phyloP scores from a whole-genome alignment of 176 grass and related monocot species.

The Areca catechu region DNA sequence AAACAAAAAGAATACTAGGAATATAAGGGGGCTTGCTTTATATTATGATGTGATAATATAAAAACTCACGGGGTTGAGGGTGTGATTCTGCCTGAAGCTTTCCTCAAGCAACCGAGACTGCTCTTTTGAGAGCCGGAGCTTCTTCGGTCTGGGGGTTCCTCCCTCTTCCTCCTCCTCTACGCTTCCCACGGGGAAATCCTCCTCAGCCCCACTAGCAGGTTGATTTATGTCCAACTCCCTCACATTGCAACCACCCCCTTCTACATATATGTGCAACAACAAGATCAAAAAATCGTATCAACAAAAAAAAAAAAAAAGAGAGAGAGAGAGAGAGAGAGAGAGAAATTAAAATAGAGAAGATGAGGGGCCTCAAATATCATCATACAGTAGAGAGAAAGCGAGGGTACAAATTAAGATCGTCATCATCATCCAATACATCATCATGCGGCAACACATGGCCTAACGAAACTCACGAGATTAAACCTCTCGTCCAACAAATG shows the following conservation, averaged over 20 bases:
- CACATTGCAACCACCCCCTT: constrained; percentile 44
- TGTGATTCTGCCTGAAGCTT: constrained; percentile 88
- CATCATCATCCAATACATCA: no score
- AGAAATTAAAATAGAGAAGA: no score
- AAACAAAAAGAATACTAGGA: no score
- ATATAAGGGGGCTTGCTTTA: no score
- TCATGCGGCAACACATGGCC: no score
- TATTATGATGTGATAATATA: no score
- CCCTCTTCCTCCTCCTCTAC: constrained; percentile 21
- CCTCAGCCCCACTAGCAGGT: constrained; percentile 70
- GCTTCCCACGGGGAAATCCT: constrained; percentile 52
- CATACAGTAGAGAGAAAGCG: no score
- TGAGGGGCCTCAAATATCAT: no score
- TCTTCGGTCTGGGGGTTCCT: constrained; percentile 57
- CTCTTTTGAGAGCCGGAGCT: constrained; percentile 88
- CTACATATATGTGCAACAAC: constrained; percentile 9
- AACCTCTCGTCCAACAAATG: background rate
- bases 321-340: no score
- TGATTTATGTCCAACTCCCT: constrained; percentile 93
- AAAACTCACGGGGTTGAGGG: constrained; percentile 55
- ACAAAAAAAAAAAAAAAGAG: no score
- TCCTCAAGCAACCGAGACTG: constrained; percentile 84
- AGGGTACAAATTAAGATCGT: no score
- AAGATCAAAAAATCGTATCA: background rate
- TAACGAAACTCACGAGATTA: no score